Evolutionary conservation across 306 rosid genomes (phyloP).

Genomic region (Sicyos edulis): DNA sequence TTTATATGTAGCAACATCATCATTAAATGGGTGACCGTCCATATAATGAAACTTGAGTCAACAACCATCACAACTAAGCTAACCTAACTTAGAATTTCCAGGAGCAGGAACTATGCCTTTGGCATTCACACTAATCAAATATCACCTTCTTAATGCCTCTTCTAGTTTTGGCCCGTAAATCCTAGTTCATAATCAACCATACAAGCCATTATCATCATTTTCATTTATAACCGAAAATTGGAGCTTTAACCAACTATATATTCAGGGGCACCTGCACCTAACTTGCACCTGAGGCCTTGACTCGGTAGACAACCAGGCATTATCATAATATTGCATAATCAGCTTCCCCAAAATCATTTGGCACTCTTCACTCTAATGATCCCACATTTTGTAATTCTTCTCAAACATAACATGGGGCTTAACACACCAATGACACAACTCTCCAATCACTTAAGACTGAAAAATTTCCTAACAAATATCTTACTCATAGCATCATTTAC

Average conservation of each 20-base stretch:
- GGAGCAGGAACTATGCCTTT: neutral
- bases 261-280: too few species aligned
- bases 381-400: neutral
- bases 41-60: neutral
- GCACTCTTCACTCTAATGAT: neutral
- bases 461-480: neutral
- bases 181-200: neutral
- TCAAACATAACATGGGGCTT: conserved; percentile 2
- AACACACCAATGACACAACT: neutral
- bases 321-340: conserved; percentile 2
- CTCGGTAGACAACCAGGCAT: neutral
- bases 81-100: neutral
- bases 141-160: neutral
- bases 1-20: neutral
- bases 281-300: too few species aligned
- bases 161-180: neutral
- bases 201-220: neutral
- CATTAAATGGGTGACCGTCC: neutral
- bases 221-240: too few species aligned
- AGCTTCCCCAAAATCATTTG: neutral
- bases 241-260: too few species aligned
- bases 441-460: neutral
- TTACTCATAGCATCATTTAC: neutral
- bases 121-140: neutral
- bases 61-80: neutral